phyloP scores from a whole-genome alignment of 2,329 filamentous ascomycete genomes.

The Paraphoma sp. region DNA sequence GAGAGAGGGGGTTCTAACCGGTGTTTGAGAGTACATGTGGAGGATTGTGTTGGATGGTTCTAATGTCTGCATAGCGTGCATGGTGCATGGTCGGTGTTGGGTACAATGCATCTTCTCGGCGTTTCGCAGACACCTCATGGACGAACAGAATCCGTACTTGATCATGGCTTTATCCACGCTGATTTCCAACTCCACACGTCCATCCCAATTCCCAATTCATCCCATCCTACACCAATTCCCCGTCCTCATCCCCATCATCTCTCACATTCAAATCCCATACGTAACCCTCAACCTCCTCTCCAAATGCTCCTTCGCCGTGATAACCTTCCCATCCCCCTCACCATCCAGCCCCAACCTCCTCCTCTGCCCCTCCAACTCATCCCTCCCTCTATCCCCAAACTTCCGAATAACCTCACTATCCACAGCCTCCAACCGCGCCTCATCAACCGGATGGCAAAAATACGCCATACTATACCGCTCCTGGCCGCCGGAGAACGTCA shows the following conservation, averaged over 20 bases:
- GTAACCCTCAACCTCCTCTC: conserved; percentile 64
- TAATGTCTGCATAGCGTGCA: conserved; percentile 4
- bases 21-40: not conserved
- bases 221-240: not conserved
- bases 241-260: not conserved
- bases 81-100: conserved; percentile 22
- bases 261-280: conserved; percentile 52
- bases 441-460: conserved; percentile 68
- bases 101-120: conserved; percentile 1
- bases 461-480: conserved; percentile 66
- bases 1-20: conserved; percentile 19
- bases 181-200: not conserved
- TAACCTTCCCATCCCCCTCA: conserved; percentile 47
- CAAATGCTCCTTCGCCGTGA: conserved; percentile 67
- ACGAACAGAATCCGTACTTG: too few relatives aligned
- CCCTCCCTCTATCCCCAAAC: conserved; percentile 42
- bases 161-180: not conserved
- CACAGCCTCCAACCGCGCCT: conserved; percentile 60
- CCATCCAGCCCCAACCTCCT: conserved; percentile 52
- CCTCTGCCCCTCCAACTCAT: conserved; percentile 44
- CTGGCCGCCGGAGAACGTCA: conserved; percentile 69
- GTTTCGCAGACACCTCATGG: not conserved
- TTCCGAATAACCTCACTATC: conserved; percentile 59
- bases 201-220: not conserved
- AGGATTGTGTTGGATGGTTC: not conserved